phyloP scores from a whole-genome alignment of 176 grass and related monocot species.

The Musa acuminata region DNA sequence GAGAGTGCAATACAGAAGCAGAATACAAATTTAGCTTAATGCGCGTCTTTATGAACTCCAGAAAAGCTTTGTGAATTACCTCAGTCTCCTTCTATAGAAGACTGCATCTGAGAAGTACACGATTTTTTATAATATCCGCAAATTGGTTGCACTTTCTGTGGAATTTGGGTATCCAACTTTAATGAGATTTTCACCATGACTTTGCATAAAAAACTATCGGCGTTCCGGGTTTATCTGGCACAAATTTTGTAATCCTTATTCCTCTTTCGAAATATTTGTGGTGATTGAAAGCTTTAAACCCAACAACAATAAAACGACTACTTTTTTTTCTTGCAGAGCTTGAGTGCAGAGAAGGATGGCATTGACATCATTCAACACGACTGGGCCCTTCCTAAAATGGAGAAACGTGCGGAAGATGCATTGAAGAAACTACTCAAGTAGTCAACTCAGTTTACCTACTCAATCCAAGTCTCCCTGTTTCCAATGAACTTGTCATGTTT shows the following conservation, averaged over 20 bases:
- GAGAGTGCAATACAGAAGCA: too few species aligned
- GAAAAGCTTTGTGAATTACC: background rate
- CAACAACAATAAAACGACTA: background rate
- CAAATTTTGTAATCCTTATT: too few species aligned
- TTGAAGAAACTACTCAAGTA: slow-evolving; percentile 70
- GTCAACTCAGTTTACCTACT: background rate
- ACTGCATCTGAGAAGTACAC: too few species aligned
- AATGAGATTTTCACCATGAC: background rate
- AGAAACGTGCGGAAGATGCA: slow-evolving; percentile 58
- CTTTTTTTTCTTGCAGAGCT: slow-evolving; percentile 46
- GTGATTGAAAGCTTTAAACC: background rate
- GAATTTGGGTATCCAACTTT: too few species aligned
- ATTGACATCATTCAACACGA: slow-evolving; percentile 95
- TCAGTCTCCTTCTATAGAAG: background rate
- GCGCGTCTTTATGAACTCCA: background rate
- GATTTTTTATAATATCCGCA: background rate
- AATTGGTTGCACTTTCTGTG: background rate
- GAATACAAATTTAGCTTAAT: too few species aligned
- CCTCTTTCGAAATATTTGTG: too few species aligned
- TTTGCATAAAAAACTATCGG: background rate
- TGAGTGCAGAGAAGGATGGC: slow-evolving; percentile 90
- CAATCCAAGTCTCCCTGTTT: background rate
- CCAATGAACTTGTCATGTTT: background rate
- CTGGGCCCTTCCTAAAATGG: slow-evolving; percentile 79
- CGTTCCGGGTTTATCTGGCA: too few species aligned